Evolutionary conservation across 148 eudicot species (phyloP), one percentile per base, ranked within the genome.

Genomic region (Hydrangea macrophylla): DNA sequence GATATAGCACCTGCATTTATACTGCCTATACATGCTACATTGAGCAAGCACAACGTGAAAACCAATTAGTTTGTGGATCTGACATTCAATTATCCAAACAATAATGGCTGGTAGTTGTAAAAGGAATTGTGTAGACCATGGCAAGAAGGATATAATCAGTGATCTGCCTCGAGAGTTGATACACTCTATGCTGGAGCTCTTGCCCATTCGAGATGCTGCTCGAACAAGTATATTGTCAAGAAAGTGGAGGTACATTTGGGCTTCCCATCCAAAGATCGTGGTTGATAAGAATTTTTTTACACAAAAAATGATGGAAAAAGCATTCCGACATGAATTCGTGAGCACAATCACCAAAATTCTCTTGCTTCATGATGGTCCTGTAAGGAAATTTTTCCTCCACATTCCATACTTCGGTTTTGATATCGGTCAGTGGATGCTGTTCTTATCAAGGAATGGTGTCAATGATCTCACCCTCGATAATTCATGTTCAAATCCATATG

Each of bases 211-310:
- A 58, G 61, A 58, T 31, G 61, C 37, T 28, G 61, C 61, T 28
- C 28, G 61, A 31, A 58, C 61, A 10, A 58, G 61, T 17, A 58
- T 58, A 35, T 58, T 58, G 37, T 58, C 61, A 58, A 58, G 61
- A 58, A 28, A 58, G 23, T 58, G 53, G 53, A 48, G 53, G 53
- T 48, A 48, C 6, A 48, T 48, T 15, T 48, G 53, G 53, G 23
- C 53, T n/a, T 15, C 53, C 17, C 53, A 48, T 62, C 45, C 66
- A 3, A 32, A 26, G 42, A 32, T 62, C 23, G 31, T 39, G 53
- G 33, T 62, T 40, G 33, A 26, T 33, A 37, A 42, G 6, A 22
- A 40, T 12, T 62, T 62, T 42, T 40, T 40, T 2, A 9, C 13
- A 3, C 11, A 15, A 2, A 55, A 6, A 35, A 9, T 31, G 9